Percentiles rank a stretch among this genome's conserved stretches.
Conservation (phyloP, 176 grass and related monocot species). For the Ensete ventricosum region DNA sequence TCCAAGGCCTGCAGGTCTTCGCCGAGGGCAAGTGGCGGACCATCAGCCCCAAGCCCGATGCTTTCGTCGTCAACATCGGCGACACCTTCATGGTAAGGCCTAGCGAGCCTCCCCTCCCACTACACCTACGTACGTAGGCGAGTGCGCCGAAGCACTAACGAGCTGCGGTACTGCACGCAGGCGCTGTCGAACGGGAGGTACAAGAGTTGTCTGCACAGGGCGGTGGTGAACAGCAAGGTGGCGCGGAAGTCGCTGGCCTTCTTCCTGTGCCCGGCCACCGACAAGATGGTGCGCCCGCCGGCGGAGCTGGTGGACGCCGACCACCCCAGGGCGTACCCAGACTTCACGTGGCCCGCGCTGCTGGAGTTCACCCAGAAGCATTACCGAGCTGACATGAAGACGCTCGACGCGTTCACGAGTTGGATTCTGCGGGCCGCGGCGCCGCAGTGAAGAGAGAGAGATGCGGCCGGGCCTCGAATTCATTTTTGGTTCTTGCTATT, state of each 20-base stretch:
- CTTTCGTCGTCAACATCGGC: constrained; percentile 83
- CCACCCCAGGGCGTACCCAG: constrained; percentile 61
- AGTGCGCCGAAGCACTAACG: background rate
- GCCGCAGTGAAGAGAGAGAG: background rate
- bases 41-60: constrained; percentile 27
- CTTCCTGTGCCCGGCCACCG: constrained; percentile 78
- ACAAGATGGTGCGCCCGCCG: constrained; percentile 66
- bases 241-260: constrained; percentile 61
- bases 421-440: constrained; percentile 29
- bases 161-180: constrained; percentile 4
- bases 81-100: constrained; percentile 82
- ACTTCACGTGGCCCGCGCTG: constrained; percentile 83
- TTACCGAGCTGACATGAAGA: constrained; percentile 85
- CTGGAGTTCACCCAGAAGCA: constrained; percentile 88
- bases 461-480: background rate
- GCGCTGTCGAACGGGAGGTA: constrained; percentile 87
- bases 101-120: background rate
- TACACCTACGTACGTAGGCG: background rate
- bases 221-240: constrained; percentile 60
- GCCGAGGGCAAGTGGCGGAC: constrained; percentile 36
- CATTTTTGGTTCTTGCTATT: background rate
- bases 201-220: constrained; percentile 74
- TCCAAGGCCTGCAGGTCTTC: constrained; percentile 72
- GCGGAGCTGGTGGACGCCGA: constrained; percentile 27
- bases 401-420: constrained; percentile 57